phyloP scores from a whole-genome alignment of 1,284 basidiomycete genomes.

The Cystobasidium pallidum region DNA sequence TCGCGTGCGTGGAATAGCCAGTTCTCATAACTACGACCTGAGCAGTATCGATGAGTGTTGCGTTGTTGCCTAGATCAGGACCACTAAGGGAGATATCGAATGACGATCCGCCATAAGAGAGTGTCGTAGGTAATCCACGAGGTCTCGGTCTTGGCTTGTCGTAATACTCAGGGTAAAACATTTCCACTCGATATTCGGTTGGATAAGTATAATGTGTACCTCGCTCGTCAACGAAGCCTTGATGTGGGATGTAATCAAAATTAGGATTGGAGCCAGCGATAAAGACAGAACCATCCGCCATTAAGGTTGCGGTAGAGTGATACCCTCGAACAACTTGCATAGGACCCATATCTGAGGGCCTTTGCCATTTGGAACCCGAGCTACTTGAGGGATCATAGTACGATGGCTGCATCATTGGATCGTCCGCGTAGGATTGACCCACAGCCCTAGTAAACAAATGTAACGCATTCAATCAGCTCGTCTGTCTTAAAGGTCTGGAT shows the following conservation, averaged over 20 bases:
- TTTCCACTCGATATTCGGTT: conserved; percentile 51
- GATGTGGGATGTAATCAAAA: conserved; percentile 47
- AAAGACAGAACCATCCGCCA: conserved; percentile 59
- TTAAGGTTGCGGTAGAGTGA: conserved; percentile 58
- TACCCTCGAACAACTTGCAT: conserved; percentile 57
- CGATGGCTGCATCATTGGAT: conserved; percentile 56
- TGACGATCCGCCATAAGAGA: conserved; percentile 79
- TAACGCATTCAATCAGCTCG: too few relatives aligned
- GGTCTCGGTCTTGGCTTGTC: conserved; percentile 72
- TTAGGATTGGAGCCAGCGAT: conserved; percentile 58
- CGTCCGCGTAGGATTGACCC: conserved; percentile 53
- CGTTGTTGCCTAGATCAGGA: conserved; percentile 53
- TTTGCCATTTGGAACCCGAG: conserved; percentile 54
- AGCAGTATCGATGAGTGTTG: conserved; percentile 65
- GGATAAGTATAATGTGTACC: conserved; percentile 34
- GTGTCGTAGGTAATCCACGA: conserved; percentile 69
- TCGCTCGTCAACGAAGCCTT: conserved; percentile 26
- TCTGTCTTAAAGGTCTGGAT: too few relatives aligned
- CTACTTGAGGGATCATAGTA: conserved; percentile 57
- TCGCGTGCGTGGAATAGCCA: conserved; percentile 72
- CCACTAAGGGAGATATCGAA: conserved; percentile 72
- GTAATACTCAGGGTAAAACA: conserved; percentile 69
- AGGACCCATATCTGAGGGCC: conserved; percentile 51
- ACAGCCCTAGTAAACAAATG: conserved; percentile 55
- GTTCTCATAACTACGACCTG: conserved; percentile 78